These are phyloP conservation scores for Argentina anserina DNA, from an alignment of 306 rosid genomes.

Conservation along the genomic window DNA sequence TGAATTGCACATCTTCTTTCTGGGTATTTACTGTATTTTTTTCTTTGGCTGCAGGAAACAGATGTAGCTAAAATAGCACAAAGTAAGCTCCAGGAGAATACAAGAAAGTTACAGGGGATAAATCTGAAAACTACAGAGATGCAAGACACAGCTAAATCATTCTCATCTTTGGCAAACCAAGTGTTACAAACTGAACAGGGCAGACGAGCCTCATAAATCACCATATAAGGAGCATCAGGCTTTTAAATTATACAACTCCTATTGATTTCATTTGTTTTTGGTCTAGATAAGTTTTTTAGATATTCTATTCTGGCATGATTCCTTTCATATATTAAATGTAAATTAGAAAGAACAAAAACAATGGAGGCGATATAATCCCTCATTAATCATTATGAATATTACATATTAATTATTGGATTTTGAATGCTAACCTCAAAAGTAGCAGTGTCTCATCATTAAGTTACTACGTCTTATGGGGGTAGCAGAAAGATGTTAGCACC, in stretches of 20 bases:
- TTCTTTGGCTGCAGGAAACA: slow-evolving; percentile 49
- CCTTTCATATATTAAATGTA: not conserved
- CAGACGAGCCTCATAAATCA: slow-evolving; percentile 32
- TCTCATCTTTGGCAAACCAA: slow-evolving; percentile 77
- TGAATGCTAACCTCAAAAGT: no score
- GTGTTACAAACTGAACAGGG: slow-evolving; percentile 62
- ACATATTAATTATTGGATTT: no score
- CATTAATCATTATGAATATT: no score
- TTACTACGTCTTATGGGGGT: not conserved
- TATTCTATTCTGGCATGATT: not conserved
- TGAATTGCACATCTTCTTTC: no score
- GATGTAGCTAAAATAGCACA: slow-evolving; percentile 55
- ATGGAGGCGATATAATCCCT: no score
- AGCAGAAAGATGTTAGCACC: not conserved
- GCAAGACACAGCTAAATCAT: slow-evolving; percentile 77
- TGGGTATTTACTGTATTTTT: not conserved
- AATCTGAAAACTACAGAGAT: slow-evolving; percentile 53
- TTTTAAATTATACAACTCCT: not conserved
- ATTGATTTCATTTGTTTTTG: slow-evolving; percentile 7
- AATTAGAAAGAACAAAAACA: not conserved
- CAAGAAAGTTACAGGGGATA: slow-evolving; percentile 58
- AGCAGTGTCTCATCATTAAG: no score
- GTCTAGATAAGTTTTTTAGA: not conserved
- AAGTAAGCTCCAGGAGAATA: slow-evolving; percentile 68
- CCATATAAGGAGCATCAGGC: not conserved